Evolutionary conservation across 148 eudicot species (phyloP).

Genomic region (Suaeda aralocaspica): DNA sequence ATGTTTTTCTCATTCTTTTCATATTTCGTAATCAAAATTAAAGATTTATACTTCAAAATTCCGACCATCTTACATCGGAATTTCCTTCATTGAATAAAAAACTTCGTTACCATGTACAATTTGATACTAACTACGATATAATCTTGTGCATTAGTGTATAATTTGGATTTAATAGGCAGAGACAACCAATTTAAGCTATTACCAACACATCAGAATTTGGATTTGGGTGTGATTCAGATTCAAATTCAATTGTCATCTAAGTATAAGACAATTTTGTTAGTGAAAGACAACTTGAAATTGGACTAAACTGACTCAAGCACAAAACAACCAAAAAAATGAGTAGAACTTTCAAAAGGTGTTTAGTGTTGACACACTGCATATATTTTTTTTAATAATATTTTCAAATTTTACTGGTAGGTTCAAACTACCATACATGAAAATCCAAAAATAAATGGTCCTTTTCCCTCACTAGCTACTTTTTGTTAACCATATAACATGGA

Average conservation of each 20-base stretch:
- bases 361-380: neutral
- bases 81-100: neutral
- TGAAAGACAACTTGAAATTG: slow-evolving; percentile 10
- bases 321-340: neutral
- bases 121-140: neutral
- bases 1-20: neutral
- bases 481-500: slow-evolving; percentile 26
- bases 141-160: neutral
- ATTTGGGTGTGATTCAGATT: slow-evolving; percentile 8
- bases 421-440: neutral
- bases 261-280: slow-evolving; percentile 9
- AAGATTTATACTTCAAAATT: neutral
- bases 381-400: neutral
- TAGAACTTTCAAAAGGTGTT: neutral
- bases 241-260: slow-evolving; percentile 11
- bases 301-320: neutral
- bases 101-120: neutral
- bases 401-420: neutral
- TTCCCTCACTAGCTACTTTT: slow-evolving; percentile 15
- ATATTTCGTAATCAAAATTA: neutral
- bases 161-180: neutral
- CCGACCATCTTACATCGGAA: neutral
- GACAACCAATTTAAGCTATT: slow-evolving; percentile 9
- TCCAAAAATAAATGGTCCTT: neutral
- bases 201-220: neutral